Conservation (phyloP, 352 stramenopile genomes). For the Globisporangium recalcitrans region DNA sequence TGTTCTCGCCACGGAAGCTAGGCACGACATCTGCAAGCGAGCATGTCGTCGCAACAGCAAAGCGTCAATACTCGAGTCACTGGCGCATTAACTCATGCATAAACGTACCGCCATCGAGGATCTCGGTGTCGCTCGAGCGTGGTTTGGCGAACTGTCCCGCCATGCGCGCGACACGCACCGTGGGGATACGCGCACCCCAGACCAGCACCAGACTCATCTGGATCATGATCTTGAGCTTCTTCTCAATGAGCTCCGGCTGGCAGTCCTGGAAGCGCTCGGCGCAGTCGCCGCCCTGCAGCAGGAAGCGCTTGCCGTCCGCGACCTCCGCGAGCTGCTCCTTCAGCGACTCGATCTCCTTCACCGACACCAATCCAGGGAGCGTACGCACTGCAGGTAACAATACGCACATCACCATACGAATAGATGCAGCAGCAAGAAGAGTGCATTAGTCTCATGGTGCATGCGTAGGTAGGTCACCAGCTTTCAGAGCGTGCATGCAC, state of each 20-base stretch:
- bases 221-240: constrained; percentile 94
- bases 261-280: constrained; percentile 96
- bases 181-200: constrained; percentile 95
- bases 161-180: constrained; percentile 96
- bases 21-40: constrained; percentile 81
- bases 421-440: constrained; percentile 28
- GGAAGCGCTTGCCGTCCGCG: constrained; percentile 94
- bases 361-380: constrained; percentile 92
- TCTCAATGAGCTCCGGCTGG: constrained; percentile 79
- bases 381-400: constrained; percentile 50
- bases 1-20: constrained; percentile 97
- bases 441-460: constrained; percentile 8
- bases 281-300: constrained; percentile 98
- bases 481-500: constrained; percentile 1
- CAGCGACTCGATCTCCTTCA: constrained; percentile 92
- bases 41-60: not conserved
- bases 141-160: constrained; percentile 99
- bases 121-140: constrained; percentile 91
- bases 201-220: constrained; percentile 98
- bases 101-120: constrained; percentile 80
- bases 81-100: not conserved
- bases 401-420: constrained; percentile 11
- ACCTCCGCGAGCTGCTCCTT: constrained; percentile 91
- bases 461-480: not conserved
- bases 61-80: not conserved